These are phyloP conservation scores for Zizania palustris DNA, from an alignment of 202 grass and related monocot genomes.

Conservation along the genomic window DNA sequence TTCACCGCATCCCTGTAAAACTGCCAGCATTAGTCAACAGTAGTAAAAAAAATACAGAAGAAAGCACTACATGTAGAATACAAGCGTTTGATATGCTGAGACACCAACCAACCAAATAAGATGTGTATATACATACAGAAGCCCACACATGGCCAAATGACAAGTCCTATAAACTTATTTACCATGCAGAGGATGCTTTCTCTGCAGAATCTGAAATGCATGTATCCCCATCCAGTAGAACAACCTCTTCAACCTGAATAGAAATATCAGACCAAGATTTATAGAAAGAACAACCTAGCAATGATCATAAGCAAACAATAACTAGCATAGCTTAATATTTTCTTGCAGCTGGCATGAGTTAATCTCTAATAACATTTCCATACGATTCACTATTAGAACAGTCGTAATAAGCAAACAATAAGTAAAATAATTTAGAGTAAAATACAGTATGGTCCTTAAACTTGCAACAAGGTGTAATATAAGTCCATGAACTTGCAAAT, in stretches of 20 bases:
- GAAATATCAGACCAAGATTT: conserved; percentile 39
- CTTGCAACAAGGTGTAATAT: too few species aligned
- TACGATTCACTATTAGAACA: not conserved
- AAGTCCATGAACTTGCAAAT: too few species aligned
- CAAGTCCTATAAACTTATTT: conserved; percentile 34
- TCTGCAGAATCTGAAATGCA: conserved; percentile 41
- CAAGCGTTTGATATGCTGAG: not conserved
- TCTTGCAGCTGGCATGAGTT: conserved; percentile 10
- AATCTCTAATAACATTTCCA: not conserved
- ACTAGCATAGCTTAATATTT: conserved; percentile 9
- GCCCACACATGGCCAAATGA: conserved; percentile 7
- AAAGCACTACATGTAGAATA: conserved; percentile 38
- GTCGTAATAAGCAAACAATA: not conserved
- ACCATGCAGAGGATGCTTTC: conserved; percentile 56
- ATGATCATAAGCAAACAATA: conserved; percentile 18
- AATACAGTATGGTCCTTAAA: too few species aligned
- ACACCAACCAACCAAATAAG: not conserved
- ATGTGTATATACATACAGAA: not conserved
- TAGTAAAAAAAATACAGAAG: conserved; percentile 28
- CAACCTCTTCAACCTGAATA: conserved; percentile 67
- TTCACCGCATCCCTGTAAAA: conserved; percentile 62
- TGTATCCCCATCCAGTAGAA: conserved; percentile 78
- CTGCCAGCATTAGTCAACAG: conserved; percentile 18
- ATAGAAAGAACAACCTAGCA: conserved; percentile 24
- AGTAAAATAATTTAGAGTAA: too few species aligned